Base-by-base conservation (phyloP, 1,284 basidiomycete genomes). In the Rhodotorula sp. region DNA sequence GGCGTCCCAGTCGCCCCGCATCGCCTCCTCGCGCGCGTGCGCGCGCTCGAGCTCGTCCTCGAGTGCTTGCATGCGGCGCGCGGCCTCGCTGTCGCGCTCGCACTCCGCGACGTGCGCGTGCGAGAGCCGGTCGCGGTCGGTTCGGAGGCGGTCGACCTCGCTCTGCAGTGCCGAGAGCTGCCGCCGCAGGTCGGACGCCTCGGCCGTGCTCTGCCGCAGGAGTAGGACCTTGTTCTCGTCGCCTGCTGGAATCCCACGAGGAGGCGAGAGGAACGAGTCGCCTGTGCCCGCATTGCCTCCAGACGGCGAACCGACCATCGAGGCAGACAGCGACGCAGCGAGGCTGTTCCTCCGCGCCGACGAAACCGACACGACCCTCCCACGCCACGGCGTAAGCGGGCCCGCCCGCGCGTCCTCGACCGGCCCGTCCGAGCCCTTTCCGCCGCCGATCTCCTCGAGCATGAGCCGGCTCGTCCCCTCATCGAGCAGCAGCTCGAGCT, bases 401-500 rank as follows among this genome's bases (percentile, higher is more conserved):
- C 16, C 52, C n/a, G 25, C 7, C 61, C 23, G 21, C 12, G 9
- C 23, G 10, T 14, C 41, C 50, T 0, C 12, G 12, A 41, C 21
- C 34, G 14, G 12, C 41, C 4, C 50, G 23, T 8, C 41, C 41
- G 34, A 25, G 25, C n/a, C 9, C 45, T 21, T 14, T 8, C 34
- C 16, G 34, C 49, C 41, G 34, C 16, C 34, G 23, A 46, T 46
- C 27, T 67, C 66, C 48, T 67, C 66, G n/a, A 54, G 49, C 66
- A 67, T 67, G n/a, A 67, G 23, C 4, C 49, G 48, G 19, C 54
- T 57, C 16, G 25, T 67, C 41, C 61, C 61, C 55, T 62, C 61
- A 19, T 67, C 66, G 9, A 67, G 55, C 17, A 67, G 55, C 1
- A 67, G 44, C 54, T 67, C 66, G 25, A 62, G 48, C 48, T 67